phyloP scores from a whole-genome alignment of 345 rosid species.

The Iberis pinnata region DNA sequence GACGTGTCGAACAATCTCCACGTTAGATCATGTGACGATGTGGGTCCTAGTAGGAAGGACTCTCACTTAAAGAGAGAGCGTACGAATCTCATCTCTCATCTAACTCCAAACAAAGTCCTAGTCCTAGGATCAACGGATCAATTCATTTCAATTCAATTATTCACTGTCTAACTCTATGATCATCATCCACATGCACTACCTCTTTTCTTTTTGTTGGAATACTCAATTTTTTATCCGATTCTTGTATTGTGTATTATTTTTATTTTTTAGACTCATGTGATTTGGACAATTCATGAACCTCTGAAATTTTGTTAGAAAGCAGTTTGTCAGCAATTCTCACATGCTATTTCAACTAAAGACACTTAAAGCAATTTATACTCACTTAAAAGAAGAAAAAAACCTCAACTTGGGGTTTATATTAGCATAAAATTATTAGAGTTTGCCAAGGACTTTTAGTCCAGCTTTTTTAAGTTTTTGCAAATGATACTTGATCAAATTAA shows the following conservation, averaged over 20 bases:
- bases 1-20: constrained; percentile 30
- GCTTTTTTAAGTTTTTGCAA: not conserved
- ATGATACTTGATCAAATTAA: not conserved
- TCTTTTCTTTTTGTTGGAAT: constrained; percentile 5
- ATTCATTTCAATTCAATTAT: constrained; percentile 26
- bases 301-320: constrained; percentile 20
- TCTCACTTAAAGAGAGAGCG: not conserved
- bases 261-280: constrained; percentile 22
- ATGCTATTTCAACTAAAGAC: constrained; percentile 23
- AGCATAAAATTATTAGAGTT: constrained; percentile 2
- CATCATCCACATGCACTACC: constrained; percentile 25
- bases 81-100: constrained; percentile 21
- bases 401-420: constrained; percentile 16
- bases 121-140: constrained; percentile 27
- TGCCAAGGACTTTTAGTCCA: not conserved
- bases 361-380: not conserved
- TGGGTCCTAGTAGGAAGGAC: constrained; percentile 25
- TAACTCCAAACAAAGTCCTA: not conserved
- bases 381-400: not conserved
- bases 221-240: constrained; percentile 21
- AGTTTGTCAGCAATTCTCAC: constrained; percentile 33
- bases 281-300: constrained; percentile 29
- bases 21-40: constrained; percentile 34
- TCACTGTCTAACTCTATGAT: constrained; percentile 18
- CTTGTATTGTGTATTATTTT: constrained; percentile 2